Evolutionary conservation across 441 rosid genomes (phyloP).

Genomic region (Brassica hybrid): DNA sequence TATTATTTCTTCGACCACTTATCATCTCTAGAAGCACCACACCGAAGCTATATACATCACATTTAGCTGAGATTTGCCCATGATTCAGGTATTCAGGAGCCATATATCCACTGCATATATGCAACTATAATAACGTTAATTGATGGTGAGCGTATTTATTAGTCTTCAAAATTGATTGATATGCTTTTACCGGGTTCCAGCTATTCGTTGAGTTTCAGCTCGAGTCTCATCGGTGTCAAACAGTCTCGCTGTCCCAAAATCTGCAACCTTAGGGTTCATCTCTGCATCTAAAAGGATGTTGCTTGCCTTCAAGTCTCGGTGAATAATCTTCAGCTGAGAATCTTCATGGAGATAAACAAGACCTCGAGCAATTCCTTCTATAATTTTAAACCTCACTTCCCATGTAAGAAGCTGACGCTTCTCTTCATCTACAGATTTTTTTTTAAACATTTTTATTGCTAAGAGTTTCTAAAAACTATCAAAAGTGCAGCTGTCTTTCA

Average conservation of each 20-base stretch:
- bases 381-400: slow-evolving; percentile 16
- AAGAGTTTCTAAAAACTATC: not conserved
- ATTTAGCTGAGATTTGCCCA: slow-evolving; percentile 29
- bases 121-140: not conserved
- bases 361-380: slow-evolving; percentile 40
- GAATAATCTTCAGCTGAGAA: slow-evolving; percentile 41
- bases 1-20: slow-evolving; percentile 33
- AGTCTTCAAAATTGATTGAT: not conserved
- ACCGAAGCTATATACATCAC: slow-evolving; percentile 31
- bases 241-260: slow-evolving; percentile 34
- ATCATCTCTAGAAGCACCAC: slow-evolving; percentile 38
- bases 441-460: not conserved
- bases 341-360: slow-evolving; percentile 45
- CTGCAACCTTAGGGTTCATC: slow-evolving; percentile 34
- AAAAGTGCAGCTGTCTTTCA: not conserved
- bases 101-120: slow-evolving; percentile 33
- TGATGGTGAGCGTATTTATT: not conserved
- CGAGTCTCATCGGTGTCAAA: slow-evolving; percentile 27
- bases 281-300: slow-evolving; percentile 31
- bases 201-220: slow-evolving; percentile 24
- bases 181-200: slow-evolving; percentile 25
- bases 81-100: slow-evolving; percentile 36
- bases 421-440: slow-evolving; percentile 6
- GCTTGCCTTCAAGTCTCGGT: slow-evolving; percentile 31
- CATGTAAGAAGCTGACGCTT: no score